Base-by-base conservation (phyloP, 257 asterid species). In the Fraxinus cuspidata region DNA sequence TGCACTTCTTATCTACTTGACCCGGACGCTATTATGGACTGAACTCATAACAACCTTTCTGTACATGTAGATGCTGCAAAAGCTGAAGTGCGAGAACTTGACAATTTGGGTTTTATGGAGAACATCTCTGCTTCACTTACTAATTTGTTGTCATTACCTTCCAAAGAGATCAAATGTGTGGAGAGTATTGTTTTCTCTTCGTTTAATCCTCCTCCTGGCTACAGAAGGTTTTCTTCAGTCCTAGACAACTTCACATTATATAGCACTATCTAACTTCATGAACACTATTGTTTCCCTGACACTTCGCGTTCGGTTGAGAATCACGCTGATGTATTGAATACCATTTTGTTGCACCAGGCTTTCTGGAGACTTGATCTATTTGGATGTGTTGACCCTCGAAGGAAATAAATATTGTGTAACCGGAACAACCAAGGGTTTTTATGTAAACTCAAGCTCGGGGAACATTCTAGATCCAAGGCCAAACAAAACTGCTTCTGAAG, bases 141-240 rank as follows among this genome's bases (percentile, higher is more conserved):
- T 77, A 88, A 85, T 74, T 84, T 96, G 83, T 79, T 89, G 70
- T 84, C 90, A 72, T 83, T 94, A 34, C 92, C 94, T 42, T 85
- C 96, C 77, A 90, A 90, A 79, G 98, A 93, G 86, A 89, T 90
- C 75, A 93, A 78, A 74, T 91, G 97, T 78, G 89, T 89, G 74
- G 97, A 90, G 79, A 90, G 92, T 86, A 86, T 93, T 73, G 92
- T 93, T 78, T 93, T 89, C 88, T 96, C 99, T 77, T 89, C 98
- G 70, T 92, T 96, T 78, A 96, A 96, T 83, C 98, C 95, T 80
- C 98, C 99, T 77, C 99, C 99, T 69, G 86, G 94, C 92, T 84
- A 88, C 86, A 87, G 99, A 90, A 96, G 99, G 99, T 96, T 79
- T 86, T 76, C 35, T 29, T 58, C 64, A 71, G 47, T 74, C 71